Conservation (phyloP, 2,329 filamentous ascomycete species). For the Dactylellina sp. region DNA sequence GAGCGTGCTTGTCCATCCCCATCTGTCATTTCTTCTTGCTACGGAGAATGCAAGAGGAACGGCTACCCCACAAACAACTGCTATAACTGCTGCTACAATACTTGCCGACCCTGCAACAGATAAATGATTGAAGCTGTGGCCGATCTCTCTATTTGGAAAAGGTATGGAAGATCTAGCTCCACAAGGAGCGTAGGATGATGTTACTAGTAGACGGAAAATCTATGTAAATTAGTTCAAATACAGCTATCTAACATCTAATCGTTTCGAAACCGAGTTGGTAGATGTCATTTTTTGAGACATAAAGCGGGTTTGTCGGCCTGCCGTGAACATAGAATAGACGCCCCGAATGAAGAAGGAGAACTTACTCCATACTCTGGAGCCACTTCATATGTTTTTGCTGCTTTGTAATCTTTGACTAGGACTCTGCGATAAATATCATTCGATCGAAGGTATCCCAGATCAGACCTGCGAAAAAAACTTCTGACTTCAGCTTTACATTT, state of each 20-base stretch:
- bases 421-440: too few relatives aligned
- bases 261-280: not conserved
- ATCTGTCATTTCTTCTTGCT: conserved; percentile 33
- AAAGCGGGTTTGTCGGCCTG: not conserved
- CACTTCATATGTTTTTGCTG: too few relatives aligned
- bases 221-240: not conserved
- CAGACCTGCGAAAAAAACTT: too few relatives aligned
- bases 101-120: conserved; percentile 39
- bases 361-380: too few relatives aligned
- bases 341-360: too few relatives aligned
- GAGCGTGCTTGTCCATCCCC: conserved; percentile 27
- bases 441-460: too few relatives aligned
- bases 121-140: not conserved
- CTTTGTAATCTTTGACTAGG: too few relatives aligned
- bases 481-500: too few relatives aligned
- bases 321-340: too few relatives aligned
- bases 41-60: conserved; percentile 33
- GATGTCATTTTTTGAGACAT: not conserved
- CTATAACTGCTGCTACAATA: conserved; percentile 36
- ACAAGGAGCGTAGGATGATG: too few relatives aligned
- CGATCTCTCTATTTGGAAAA: not conserved
- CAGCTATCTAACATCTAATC: not conserved
- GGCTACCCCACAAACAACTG: conserved; percentile 24
- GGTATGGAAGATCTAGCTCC: not conserved
- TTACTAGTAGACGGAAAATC: too few relatives aligned